These are phyloP conservation scores for Aspergillus chevalieri DNA, from an alignment of 2,329 filamentous ascomycete species.

Conservation along the genomic window DNA sequence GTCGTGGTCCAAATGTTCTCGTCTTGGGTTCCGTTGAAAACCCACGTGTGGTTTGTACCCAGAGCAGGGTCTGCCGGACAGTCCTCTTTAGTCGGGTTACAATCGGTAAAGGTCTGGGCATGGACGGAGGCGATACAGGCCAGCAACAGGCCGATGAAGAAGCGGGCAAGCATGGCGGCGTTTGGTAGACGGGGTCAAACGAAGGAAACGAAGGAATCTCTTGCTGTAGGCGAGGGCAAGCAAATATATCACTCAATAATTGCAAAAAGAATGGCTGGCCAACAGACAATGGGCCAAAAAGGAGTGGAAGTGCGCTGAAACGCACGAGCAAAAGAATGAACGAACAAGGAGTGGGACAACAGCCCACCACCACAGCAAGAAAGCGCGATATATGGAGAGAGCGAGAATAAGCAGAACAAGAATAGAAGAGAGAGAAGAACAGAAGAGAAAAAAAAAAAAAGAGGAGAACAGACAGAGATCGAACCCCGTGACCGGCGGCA, in stretches of 20 bases:
- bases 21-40: constrained; percentile 59
- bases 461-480: neutral
- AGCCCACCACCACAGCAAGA: constrained; percentile 13
- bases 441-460: neutral
- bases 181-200: neutral
- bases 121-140: constrained; percentile 23
- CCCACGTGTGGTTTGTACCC: constrained; percentile 53
- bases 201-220: neutral
- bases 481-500: neutral
- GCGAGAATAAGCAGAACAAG: neutral
- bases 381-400: neutral
- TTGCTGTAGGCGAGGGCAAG: neutral
- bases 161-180: constrained; percentile 22
- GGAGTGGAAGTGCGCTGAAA: constrained; percentile 23
- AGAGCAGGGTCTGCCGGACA: constrained; percentile 70
- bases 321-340: constrained; percentile 20
- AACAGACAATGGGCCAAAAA: constrained; percentile 7
- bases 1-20: constrained; percentile 61
- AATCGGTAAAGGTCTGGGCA: constrained; percentile 71
- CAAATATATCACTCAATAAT: neutral
- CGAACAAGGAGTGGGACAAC: neutral
- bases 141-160: constrained; percentile 21
- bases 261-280: neutral
- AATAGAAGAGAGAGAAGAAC: constrained; percentile 3
- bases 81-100: constrained; percentile 66